Evolutionary conservation across 2,329 filamentous ascomycete genomes (phyloP), one percentile per base, ranked within the genome.

Genomic region (Lecanicillium sp.): DNA sequence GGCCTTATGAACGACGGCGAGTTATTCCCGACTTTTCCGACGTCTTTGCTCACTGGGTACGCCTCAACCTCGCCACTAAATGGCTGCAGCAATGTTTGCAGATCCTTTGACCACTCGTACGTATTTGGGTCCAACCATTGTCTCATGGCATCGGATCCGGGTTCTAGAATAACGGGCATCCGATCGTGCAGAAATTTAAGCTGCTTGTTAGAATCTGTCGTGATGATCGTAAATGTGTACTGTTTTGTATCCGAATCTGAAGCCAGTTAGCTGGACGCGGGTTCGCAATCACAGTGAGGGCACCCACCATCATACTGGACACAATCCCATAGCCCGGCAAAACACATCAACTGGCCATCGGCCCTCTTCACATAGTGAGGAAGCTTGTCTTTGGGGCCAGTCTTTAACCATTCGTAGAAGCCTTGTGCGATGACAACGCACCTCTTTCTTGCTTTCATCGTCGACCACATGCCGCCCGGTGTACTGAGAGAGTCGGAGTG

Each of bases 391-490:
- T 86, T 90, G 6, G 59, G 74, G 46, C 58, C 84, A 58, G 84
- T 87, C 66, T 91, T 91, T 51, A 94, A 71, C 93, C 93, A 97
- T 66, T 98, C 93, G 60, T 89, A 98, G 66, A 97, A 98, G 1
- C 93, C 93, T 65, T 96, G 86, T 9, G 87, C 90, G 5, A 95
- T 62, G 9, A 97, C 81, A 19, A 97, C 74, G 63, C 93, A 97
- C 24, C 93, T 77, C 68, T 96, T 95, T 56, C 78, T 80, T 52
- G 83, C 81, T 69, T 96, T 96, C 86, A 97, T 94, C 1, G 79
- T 81, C 35, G 79, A 85, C 93, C 93, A 97, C 83, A 97, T 87
- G 10, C 90, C 90, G 5, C 83, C 79, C 8, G 84, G 76, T 9
- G 84, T 78, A 5, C 79, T 73, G 17, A 97, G 71, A 1, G 88